Percentiles rank a stretch among this genome's conserved stretches.
These are phyloP conservation scores for Boletus vermiculosoides DNA, from an alignment of 768 basidiomycete genomes.

Conservation along the genomic window DNA sequence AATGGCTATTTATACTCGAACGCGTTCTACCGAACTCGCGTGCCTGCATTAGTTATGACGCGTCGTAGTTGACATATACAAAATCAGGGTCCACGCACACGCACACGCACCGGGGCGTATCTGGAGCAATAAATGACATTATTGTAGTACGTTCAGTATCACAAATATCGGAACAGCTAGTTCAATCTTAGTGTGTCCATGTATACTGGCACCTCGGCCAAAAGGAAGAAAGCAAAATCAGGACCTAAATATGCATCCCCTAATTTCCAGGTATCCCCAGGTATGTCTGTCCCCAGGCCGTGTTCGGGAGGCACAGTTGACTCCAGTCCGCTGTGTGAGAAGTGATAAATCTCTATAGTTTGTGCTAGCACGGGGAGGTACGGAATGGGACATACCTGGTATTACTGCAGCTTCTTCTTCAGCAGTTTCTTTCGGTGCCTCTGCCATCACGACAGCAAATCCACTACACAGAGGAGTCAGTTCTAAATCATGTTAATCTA, in stretches of 20 bases:
- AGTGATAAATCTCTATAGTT: neutral
- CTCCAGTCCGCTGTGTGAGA: constrained; percentile 20
- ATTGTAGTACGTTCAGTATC: neutral
- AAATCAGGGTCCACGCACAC: too few species aligned
- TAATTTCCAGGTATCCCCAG: neutral
- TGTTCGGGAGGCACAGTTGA: constrained; percentile 13
- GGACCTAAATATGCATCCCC: neutral
- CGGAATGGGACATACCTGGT: constrained; percentile 18
- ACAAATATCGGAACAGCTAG: neutral
- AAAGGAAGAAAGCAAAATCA: neutral
- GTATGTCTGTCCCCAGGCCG: neutral
- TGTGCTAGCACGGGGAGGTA: neutral
- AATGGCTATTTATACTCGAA: too few species aligned
- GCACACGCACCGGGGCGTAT: too few species aligned
- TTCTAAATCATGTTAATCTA: neutral
- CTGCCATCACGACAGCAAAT: constrained; percentile 32
- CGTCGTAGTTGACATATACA: too few species aligned
- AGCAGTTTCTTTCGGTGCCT: constrained; percentile 11
- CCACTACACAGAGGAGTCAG: constrained; percentile 18
- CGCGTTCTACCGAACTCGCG: too few species aligned
- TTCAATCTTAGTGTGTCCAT: neutral
- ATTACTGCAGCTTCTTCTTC: constrained; percentile 8
- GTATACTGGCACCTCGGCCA: neutral
- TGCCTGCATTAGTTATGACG: too few species aligned
- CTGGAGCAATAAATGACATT: too few species aligned